Conservation (phyloP, 805 yeast genomes). For the Aciculoconidium aculeatum region DNA sequence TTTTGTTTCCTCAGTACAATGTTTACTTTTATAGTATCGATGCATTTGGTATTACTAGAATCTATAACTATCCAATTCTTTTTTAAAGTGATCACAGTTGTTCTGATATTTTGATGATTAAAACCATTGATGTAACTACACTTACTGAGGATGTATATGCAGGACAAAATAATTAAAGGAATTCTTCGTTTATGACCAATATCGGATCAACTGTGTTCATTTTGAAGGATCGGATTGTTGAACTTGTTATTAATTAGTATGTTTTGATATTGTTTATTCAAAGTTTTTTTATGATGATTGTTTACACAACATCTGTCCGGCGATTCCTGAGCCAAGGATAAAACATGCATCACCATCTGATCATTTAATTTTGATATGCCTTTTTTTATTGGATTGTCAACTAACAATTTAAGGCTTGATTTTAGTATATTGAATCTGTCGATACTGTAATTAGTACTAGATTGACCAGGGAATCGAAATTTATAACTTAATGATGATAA, state of each 20-base stretch:
- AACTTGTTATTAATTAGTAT: slow-evolving; percentile 9
- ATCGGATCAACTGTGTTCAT: slow-evolving; percentile 3
- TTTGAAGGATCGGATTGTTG: slow-evolving; percentile 7
- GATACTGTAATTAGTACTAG: slow-evolving; percentile 10
- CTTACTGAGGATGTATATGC: slow-evolving; percentile 72
- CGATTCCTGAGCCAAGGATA: slow-evolving; percentile 75
- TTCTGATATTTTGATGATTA: slow-evolving; percentile 15
- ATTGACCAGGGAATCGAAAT: not conserved
- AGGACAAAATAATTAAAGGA: slow-evolving; percentile 62
- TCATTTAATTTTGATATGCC: slow-evolving; percentile 8
- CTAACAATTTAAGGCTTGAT: slow-evolving; percentile 3
- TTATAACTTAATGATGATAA: slow-evolving; percentile 48
- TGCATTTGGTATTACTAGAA: slow-evolving; percentile 6
- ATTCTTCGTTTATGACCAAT: slow-evolving; percentile 73
- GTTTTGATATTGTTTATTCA: slow-evolving; percentile 3
- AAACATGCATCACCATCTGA: slow-evolving; percentile 99
- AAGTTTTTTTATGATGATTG: slow-evolving; percentile 11
- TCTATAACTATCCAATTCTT: too few species aligned
- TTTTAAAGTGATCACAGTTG: too few species aligned
- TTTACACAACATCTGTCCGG: slow-evolving; percentile 30
- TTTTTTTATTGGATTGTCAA: not conserved
- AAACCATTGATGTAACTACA: slow-evolving; percentile 21
- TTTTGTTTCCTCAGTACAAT: too few species aligned
- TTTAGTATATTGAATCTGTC: slow-evolving; percentile 3
- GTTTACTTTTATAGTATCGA: slow-evolving; percentile 2